Percentiles rank a stretch among this genome's conserved stretches.
Conservation (phyloP, 2,329 filamentous ascomycete species). For the Paracorniculantispora psalliotae region DNA sequence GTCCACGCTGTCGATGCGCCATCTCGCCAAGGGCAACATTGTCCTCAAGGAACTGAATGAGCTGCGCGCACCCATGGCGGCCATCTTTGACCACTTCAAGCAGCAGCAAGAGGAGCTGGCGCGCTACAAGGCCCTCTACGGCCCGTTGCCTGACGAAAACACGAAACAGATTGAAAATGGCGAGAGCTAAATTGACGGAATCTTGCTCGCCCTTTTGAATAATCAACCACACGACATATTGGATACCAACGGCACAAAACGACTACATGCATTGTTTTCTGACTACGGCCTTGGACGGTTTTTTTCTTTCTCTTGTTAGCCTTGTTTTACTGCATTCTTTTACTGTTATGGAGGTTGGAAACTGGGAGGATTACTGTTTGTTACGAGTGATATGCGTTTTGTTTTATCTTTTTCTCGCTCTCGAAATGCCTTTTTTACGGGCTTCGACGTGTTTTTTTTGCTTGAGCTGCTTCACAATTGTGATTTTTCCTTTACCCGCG, state of each 20-base stretch:
- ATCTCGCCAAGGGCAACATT: constrained; percentile 68
- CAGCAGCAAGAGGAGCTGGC: constrained; percentile 60
- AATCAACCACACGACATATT: background rate
- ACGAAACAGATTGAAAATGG: constrained; percentile 6
- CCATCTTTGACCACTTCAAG: constrained; percentile 60
- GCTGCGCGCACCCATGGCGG: constrained; percentile 71
- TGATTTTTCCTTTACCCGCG: background rate
- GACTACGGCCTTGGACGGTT: background rate
- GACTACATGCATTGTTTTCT: background rate
- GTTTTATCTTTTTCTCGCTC: too few relatives aligned
- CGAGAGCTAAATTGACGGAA: background rate
- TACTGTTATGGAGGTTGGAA: background rate
- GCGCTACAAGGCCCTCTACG: constrained; percentile 52
- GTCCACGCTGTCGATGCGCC: constrained; percentile 71
- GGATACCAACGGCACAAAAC: background rate
- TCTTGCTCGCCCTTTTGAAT: background rate
- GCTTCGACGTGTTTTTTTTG: background rate
- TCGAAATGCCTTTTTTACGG: background rate
- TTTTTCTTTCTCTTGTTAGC: background rate
- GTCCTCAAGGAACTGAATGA: constrained; percentile 60
- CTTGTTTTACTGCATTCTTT: background rate
- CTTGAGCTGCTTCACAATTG: background rate
- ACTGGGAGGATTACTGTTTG: background rate
- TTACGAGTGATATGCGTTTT: constrained; percentile 1
- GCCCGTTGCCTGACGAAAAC: constrained; percentile 31